Conservation (phyloP, 352 stramenopile species). For the Phytophthora megakarya region DNA sequence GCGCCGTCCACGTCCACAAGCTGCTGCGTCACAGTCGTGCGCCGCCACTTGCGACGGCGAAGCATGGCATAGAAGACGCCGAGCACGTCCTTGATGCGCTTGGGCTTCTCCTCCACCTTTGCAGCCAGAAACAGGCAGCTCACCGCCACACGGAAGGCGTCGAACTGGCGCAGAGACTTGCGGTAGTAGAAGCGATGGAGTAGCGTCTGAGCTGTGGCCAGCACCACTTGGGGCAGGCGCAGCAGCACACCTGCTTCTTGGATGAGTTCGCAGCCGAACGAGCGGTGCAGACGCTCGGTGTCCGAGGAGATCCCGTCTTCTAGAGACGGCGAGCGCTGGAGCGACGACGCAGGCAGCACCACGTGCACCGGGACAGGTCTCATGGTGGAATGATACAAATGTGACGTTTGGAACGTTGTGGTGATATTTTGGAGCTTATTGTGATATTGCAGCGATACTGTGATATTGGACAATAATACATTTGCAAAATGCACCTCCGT, state of each 20-base stretch:
- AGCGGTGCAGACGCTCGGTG: constrained; percentile 66
- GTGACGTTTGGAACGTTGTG: constrained; percentile 2
- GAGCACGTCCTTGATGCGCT: constrained; percentile 82
- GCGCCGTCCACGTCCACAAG: constrained; percentile 70
- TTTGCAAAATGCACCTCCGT: too few species aligned
- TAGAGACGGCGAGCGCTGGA: constrained; percentile 55
- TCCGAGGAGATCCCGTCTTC: constrained; percentile 41
- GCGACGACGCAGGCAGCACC: constrained; percentile 49
- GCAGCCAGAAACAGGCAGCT: constrained; percentile 88
- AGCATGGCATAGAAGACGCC: constrained; percentile 91
- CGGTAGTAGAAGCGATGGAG: constrained; percentile 92
- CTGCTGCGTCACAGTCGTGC: constrained; percentile 53
- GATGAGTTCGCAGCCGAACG: constrained; percentile 91
- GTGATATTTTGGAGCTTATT: not conserved
- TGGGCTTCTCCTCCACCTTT: constrained; percentile 90
- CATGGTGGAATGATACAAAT: constrained; percentile 20
- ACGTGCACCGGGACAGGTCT: constrained; percentile 42
- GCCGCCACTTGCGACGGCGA: constrained; percentile 62
- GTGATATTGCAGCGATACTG: constrained; percentile 2
- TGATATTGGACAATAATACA: constrained; percentile 4
- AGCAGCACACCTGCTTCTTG: constrained; percentile 90
- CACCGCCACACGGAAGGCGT: constrained; percentile 90
- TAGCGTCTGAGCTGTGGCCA: constrained; percentile 90
- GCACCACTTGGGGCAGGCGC: constrained; percentile 87
- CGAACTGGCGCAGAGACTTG: constrained; percentile 84